Base-by-base conservation (phyloP, 2,329 filamentous ascomycete species). In the Epicoccum sorghinum region DNA sequence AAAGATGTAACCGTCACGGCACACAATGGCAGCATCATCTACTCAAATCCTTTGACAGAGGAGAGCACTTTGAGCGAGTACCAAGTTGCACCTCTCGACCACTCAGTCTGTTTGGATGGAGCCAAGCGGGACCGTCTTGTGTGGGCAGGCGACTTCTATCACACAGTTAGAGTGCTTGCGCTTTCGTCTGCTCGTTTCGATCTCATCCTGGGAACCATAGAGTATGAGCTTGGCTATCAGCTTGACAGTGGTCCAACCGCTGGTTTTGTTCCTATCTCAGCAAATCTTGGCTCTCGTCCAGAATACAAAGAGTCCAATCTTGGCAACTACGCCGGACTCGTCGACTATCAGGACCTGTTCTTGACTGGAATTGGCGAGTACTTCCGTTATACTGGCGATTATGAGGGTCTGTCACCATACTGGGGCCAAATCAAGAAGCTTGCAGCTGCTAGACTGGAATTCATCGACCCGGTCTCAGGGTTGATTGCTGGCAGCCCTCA, bases 141-240 rank as follows among this genome's bases (percentile, higher is more conserved):
- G 4, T 79, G 77, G 77, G 66, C 72, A 3, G 77, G 77, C 4
- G 77, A 79, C 52, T 78, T 78, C 47, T 74, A 73, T 36, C 76
- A 79, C 57, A 78, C 78, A 0, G 62, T 70, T 1, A 67, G 71
- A 9, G 69, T 78, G 14, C 61, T 79, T 9, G 66, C 62, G 0
- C 64, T 67, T 1, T 74, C 69, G 7, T 79, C 77, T 1, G 61
- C 65, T 9, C 67, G 72, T 4, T 67, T 55, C n/a, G 75, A 78
- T 23, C 64, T 73, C 14, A 55, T 75, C 3, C 44, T 68, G 0
- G 75, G 75, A 2, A 75, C 68, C 0, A 63, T 79, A 14, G 57
- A 72, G 8, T 69, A 64, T 10, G 51, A 69, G 1, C 56, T 78
- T 1, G 57, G 59, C 22, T 68, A 48, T 32, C 56, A 59, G 33